Percentiles rank a stretch among this genome's conserved stretches.
Conservation (phyloP, 495 filamentous ascomycete genomes). For the Evernia prunastri region DNA sequence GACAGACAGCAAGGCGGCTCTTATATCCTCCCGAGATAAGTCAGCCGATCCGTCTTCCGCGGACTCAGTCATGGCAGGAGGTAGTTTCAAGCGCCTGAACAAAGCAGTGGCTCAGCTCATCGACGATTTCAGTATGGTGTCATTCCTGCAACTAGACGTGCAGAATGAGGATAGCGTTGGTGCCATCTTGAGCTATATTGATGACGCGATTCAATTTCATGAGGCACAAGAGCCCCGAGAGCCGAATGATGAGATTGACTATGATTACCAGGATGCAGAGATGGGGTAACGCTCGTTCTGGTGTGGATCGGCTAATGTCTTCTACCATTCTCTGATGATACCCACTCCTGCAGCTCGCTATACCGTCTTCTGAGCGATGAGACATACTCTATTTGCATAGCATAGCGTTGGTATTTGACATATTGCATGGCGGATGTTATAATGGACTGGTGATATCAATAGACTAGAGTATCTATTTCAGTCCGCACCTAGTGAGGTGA, state of each 20-base stretch:
- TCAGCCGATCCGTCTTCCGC: slow-evolving; percentile 50
- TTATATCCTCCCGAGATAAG: slow-evolving; percentile 31
- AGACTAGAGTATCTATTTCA: background rate
- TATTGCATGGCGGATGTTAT: background rate
- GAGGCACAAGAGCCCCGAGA: slow-evolving; percentile 94
- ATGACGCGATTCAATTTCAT: slow-evolving; percentile 92
- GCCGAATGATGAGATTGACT: slow-evolving; percentile 69
- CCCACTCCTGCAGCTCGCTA: background rate
- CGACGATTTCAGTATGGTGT: slow-evolving; percentile 97
- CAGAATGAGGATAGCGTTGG: slow-evolving; percentile 91
- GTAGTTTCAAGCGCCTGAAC: slow-evolving; percentile 72
- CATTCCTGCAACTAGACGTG: slow-evolving; percentile 80
- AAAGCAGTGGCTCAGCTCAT: slow-evolving; percentile 80
- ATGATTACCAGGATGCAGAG: slow-evolving; percentile 53
- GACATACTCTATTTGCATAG: background rate
- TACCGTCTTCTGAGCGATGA: background rate
- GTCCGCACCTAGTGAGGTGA: background rate
- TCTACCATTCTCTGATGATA: slow-evolving; percentile 1
- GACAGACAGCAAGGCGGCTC: slow-evolving; percentile 36
- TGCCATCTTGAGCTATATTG: slow-evolving; percentile 90
- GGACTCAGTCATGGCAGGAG: slow-evolving; percentile 67
- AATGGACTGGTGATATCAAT: background rate
- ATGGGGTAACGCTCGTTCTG: slow-evolving; percentile 23
- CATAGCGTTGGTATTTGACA: slow-evolving; percentile 28
- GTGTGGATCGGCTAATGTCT: background rate